Conservation (phyloP, 2,329 filamentous ascomycete genomes). For the Exophiala aquamarina region DNA sequence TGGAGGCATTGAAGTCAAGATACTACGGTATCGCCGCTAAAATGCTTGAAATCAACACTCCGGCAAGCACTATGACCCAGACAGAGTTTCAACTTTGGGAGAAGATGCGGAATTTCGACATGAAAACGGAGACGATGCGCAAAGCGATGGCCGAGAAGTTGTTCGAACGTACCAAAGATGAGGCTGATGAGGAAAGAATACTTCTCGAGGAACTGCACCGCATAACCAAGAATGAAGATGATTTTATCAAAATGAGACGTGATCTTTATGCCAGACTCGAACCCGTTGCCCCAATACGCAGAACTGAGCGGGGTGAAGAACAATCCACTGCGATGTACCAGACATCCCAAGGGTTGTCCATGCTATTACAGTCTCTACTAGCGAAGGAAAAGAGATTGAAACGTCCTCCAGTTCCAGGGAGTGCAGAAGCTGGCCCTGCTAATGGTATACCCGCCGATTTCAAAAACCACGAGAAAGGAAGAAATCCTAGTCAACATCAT, state of each 20-base stretch:
- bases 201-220: conserved; percentile 87
- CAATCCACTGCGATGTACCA: conserved; percentile 63
- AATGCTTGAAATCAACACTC: conserved; percentile 77
- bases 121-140: conserved; percentile 72
- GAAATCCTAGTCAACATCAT: conserved; percentile 32
- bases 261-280: conserved; percentile 87
- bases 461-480: conserved; percentile 18
- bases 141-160: conserved; percentile 83
- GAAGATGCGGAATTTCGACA: conserved; percentile 82
- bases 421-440: conserved; percentile 54
- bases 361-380: conserved; percentile 78
- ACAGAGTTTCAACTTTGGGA: conserved; percentile 81
- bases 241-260: conserved; percentile 81
- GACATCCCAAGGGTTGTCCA: conserved; percentile 74
- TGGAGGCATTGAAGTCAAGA: conserved; percentile 88
- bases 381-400: conserved; percentile 87
- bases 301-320: conserved; percentile 49
- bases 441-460: conserved; percentile 37
- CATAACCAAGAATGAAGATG: conserved; percentile 82
- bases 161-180: conserved; percentile 76
- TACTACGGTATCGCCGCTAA: conserved; percentile 86
- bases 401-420: conserved; percentile 67
- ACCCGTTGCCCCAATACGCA: conserved; percentile 68
- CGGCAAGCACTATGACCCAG: conserved; percentile 81
- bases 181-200: conserved; percentile 88